Evolutionary conservation across 1,284 basidiomycete genomes (phyloP), one percentile per base, ranked within the genome.

Genomic region (Hymenochaete sp.): DNA sequence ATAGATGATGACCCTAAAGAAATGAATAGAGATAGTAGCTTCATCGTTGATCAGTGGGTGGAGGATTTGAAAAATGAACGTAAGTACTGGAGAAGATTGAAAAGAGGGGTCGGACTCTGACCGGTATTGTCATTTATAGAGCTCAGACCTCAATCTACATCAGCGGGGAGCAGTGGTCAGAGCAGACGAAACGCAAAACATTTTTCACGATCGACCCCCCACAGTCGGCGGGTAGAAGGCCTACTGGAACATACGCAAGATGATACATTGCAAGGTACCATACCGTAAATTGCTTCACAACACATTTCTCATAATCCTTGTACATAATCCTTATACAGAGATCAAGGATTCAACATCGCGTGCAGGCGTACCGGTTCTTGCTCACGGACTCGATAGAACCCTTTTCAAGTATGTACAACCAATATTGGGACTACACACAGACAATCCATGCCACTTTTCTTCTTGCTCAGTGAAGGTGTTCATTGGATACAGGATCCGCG

Each of bases 401-500:
- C 65, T 95, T 16, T 92, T 92, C 70, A 91, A 86, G 88, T 88
- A 56, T 35, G 73, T 66, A 7, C 9, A 21, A 11, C n/a, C 29
- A 13, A 24, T 25, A 21, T 22, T 29, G 14, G 35, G 25, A 14
- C 18, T 4, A 31, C 6, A 22, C 9, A 9, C 28, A 25, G 18
- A 10, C 44, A 38, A 45, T 27, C 42, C 21, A 26, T 42, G 44
- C 18, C 40, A 39, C 36, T 41, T 26, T 32, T 47, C 24, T 44
- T 44, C 16, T 48, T 93, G 89, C 55, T 88, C 89, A 2, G n/a
- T n/a, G n/a, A n/a, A n/a, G 92, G 92, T n/a, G 83, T 96, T 0
- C 88, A 95, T 58, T 90, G 87, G 80, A 63, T 97, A 2, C 79
- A 81, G 55, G 93, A 98, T 57, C 86, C 89, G 1, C 73, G 89